These are phyloP conservation scores for fission yeast (Schizosaccharomyces pombe) DNA, from an alignment of 805 yeast species.

Conservation along the genomic window ASM294v3 CU329670.1:5284501-5285000, in stretches of 20 bases:
- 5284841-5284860: neutral
- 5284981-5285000: neutral
- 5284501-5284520: neutral
- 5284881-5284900: conserved; percentile 17
- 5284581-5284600: neutral
- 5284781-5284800: neutral
- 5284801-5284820: neutral
- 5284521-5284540: neutral
- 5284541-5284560: neutral
- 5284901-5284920: conserved; percentile 31
- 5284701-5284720: neutral
- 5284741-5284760: neutral
- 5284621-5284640: neutral
- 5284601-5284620: neutral
- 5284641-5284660: neutral
- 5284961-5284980: neutral
- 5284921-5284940: conserved; percentile 15
- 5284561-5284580: neutral
- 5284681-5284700: neutral
- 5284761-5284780: neutral
- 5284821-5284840: neutral
- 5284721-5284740: neutral
- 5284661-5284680: neutral
- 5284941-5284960: neutral
- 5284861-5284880: neutral